phyloP scores from a whole-genome alignment of 1,139 yeast genomes.

The Starmera stellimalicola region DNA sequence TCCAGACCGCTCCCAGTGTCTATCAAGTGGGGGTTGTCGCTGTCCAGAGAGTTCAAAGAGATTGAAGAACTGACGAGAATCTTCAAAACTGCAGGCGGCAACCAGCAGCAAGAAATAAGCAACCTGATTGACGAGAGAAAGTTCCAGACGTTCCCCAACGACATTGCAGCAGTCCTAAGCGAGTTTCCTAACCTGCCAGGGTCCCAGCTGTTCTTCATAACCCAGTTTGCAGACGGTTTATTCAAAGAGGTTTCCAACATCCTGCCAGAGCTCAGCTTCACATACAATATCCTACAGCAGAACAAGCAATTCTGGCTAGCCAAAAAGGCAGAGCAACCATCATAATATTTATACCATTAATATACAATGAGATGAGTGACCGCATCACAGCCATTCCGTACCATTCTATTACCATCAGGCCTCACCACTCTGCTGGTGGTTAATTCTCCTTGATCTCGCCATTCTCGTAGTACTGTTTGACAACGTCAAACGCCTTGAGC shows the following conservation, averaged over 20 bases:
- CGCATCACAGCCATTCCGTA: too few relatives aligned
- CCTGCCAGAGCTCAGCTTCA: constrained; percentile 47
- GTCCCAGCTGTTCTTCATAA: constrained; percentile 82
- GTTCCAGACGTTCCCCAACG: constrained; percentile 12
- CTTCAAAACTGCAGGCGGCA: constrained; percentile 27
- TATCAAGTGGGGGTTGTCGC: constrained; percentile 77
- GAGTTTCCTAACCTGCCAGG: constrained; percentile 44
- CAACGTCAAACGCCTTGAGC: constrained; percentile 82
- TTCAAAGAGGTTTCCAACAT: constrained; percentile 53
- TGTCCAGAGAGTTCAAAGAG: constrained; percentile 70
- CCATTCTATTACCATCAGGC: too few relatives aligned
- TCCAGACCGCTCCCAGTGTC: constrained; percentile 71
- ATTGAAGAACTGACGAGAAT: constrained; percentile 33
- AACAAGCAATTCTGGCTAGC: constrained; percentile 33
- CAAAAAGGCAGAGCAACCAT: too few relatives aligned
- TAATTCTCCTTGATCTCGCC: constrained; percentile 21
- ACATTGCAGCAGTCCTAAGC: constrained; percentile 27
- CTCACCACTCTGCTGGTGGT: background rate
- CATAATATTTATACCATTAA: too few relatives aligned
- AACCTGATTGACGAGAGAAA: constrained; percentile 11
- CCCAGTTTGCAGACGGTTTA: constrained; percentile 70
- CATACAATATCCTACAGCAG: constrained; percentile 28
- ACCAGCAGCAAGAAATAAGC: constrained; percentile 20
- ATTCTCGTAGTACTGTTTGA: constrained; percentile 37
- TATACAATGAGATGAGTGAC: too few relatives aligned